These are phyloP conservation scores for Candida arabinofermentans DNA, from an alignment of 805 yeast genomes.

Conservation along the genomic window DNA sequence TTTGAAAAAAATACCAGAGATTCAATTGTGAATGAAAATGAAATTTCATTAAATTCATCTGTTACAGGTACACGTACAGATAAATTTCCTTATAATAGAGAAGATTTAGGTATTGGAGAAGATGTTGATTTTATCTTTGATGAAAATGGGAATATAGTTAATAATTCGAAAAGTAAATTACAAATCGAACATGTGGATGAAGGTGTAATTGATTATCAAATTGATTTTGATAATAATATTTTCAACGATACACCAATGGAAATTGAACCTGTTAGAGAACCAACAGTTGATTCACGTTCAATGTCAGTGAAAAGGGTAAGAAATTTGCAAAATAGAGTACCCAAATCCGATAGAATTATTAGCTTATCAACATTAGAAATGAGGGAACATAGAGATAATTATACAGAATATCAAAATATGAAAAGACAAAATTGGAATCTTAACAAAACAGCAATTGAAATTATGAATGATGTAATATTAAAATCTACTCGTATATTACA, in stretches of 20 bases:
- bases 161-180: background rate
- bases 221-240: too few relatives aligned
- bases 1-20: too few relatives aligned
- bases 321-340: too few relatives aligned
- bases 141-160: slow-evolving; percentile 13
- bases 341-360: slow-evolving; percentile 13
- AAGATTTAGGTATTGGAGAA: too few relatives aligned
- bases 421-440: background rate
- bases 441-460: background rate
- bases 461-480: background rate
- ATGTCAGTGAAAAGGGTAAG: too few relatives aligned
- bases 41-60: background rate
- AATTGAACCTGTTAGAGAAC: too few relatives aligned
- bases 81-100: too few relatives aligned
- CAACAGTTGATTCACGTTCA: too few relatives aligned
- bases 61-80: background rate
- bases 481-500: background rate
- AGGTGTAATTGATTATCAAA: too few relatives aligned
- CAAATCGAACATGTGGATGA: background rate
- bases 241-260: too few relatives aligned
- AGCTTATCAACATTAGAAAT: slow-evolving; percentile 10
- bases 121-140: slow-evolving; percentile 16
- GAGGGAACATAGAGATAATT: slow-evolving; percentile 14
- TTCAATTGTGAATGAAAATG: background rate
- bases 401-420: background rate